These are phyloP conservation scores for Staphylotrichum tortipilum DNA, from an alignment of 495 filamentous ascomycete species.

Conservation along the genomic window DNA sequence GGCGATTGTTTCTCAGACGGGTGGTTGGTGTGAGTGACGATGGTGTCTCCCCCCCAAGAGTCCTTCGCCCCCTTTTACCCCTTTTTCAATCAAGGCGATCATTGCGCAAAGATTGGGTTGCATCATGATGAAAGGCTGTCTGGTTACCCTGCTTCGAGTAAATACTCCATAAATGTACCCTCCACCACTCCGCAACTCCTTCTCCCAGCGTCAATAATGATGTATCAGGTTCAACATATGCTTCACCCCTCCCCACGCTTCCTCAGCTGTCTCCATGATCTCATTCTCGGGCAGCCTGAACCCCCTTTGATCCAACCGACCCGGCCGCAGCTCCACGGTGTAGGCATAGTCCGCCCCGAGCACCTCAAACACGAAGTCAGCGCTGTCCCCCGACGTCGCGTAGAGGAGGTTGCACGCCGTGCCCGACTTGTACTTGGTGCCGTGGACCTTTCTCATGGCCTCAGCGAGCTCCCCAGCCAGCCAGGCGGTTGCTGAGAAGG, in stretches of 20 bases:
- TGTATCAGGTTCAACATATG: not conserved
- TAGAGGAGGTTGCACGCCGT: conserved; percentile 7
- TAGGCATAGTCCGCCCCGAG: conserved; percentile 1
- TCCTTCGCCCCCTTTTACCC: no score
- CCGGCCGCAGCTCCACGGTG: conserved; percentile 7
- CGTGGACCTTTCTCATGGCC: not conserved
- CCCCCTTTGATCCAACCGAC: not conserved
- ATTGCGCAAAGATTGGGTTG: no score
- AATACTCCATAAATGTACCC: no score
- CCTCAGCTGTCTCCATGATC: not conserved
- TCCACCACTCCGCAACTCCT: no score
- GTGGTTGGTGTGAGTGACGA: no score
- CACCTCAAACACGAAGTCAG: not conserved
- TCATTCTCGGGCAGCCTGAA: conserved; percentile 1
- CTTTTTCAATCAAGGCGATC: no score
- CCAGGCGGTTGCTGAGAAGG: not conserved
- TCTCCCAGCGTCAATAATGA: not conserved
- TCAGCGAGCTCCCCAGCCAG: not conserved
- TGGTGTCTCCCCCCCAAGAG: no score
- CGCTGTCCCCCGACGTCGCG: conserved; percentile 1
- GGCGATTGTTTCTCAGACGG: no score
- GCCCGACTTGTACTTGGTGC: not conserved
- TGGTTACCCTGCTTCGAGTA: no score
- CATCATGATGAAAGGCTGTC: no score
- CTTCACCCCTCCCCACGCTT: conserved; percentile 3